phyloP scores from a whole-genome alignment of 371 early-diverging fungal genomes.

The Saksenaea vasiformis region DNA sequence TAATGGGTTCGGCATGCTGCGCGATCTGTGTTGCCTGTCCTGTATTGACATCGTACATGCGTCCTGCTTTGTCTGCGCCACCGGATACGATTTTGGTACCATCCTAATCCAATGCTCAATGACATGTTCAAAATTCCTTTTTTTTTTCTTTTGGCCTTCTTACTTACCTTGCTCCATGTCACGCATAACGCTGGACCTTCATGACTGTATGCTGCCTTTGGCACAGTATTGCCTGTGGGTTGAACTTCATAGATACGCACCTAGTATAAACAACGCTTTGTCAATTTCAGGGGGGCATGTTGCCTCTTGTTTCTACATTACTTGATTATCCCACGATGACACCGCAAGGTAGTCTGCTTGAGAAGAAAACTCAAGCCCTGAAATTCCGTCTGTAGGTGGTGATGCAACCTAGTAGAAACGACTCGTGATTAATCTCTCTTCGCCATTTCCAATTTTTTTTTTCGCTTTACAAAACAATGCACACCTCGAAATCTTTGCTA shows the following conservation, averaged over 20 bases:
- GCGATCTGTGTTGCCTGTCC: constrained; percentile 78
- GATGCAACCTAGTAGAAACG: constrained; percentile 46
- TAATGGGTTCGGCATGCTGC: constrained; percentile 80
- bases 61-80: constrained; percentile 76
- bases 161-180: constrained; percentile 84
- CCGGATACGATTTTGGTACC: constrained; percentile 38
- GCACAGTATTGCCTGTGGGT: constrained; percentile 66
- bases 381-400: constrained; percentile 76
- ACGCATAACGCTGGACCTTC: constrained; percentile 84
- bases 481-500: constrained; percentile 32
- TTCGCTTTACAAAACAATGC: neutral
- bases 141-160: no score
- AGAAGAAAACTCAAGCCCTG: constrained; percentile 76
- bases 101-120: constrained; percentile 19
- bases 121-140: neutral
- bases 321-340: constrained; percentile 88
- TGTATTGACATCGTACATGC: constrained; percentile 77
- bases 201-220: constrained; percentile 81
- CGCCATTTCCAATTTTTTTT: neutral
- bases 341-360: constrained; percentile 80
- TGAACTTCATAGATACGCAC: constrained; percentile 91
- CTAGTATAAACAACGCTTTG: constrained; percentile 43
- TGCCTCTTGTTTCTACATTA: constrained; percentile 21
- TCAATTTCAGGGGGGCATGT: neutral
- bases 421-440: neutral